Base-by-base conservation (phyloP, 495 filamentous ascomycete genomes). In the Hamigera avellanea region DNA sequence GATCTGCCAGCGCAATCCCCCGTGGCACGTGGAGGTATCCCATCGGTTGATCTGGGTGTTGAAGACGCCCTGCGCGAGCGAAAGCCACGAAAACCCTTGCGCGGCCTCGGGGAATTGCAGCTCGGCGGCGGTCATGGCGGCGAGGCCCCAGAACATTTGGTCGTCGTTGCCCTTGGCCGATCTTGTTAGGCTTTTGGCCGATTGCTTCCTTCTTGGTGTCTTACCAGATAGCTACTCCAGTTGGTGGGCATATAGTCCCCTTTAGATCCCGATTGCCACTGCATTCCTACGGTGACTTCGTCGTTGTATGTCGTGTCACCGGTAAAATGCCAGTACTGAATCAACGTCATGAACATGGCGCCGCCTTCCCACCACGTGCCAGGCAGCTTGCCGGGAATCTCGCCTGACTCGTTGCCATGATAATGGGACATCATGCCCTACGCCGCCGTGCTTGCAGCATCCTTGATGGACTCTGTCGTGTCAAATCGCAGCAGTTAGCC, bases 1-100 rank as follows among this genome's bases (percentile, higher is more conserved):
- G 40, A 93, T 81, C 60, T 93, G 86, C 87, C 87, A 93, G 38
- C 78, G 68, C 35, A 93, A 59, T 2, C 87, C 87, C 27, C 87
- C 87, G 29, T 69, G 66, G 53, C 87, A 95, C 1, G 66, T 72
- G 1, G 45, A 43, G 12, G 61, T 58, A 40, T 88, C 63, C 84
- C 84, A 93, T 12, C 82, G 70, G 0, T 56, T 50, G 2, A 64
- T 69, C 41, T 77, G 78, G 36, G 72, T 67, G 53, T 86, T 83
- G 59, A 83, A 86, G 4, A 70, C 67, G 23, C 61, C 66, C 35
- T 66, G 60, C 1, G 67, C 65, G 6, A 88, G 61, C 5, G 75
- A 55, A 6, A 82, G 58, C 77, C 80, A 88, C 1, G 67, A 66
- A 0, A 78, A 73, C 14, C 72, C 53, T 2, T 41, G 51, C 6